A percentile compares a stretch with the other conserved stretches of the same genome.
Evolutionary conservation across 1,139 yeast genomes (phyloP).

Genomic region (Lodderomyces margitis): DNA sequence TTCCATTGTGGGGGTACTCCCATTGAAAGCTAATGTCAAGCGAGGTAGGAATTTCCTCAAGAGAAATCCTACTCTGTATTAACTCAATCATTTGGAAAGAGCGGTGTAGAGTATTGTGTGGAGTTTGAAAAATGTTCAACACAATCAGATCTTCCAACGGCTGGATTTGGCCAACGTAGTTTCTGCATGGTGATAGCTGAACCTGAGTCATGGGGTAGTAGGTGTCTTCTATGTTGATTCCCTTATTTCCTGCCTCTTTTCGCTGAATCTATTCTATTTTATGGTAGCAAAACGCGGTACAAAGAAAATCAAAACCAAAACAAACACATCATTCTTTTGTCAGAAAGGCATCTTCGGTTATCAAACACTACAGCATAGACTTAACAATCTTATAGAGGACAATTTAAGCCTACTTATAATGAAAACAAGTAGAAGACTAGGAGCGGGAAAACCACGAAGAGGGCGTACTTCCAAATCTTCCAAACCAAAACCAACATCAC

Average conservation of each 20-base stretch:
- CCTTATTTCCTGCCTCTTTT: no score
- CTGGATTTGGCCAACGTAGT: conserved; percentile 14
- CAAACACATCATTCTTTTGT: no score
- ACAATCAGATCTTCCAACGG: background rate
- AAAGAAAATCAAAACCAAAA: conserved; percentile 6
- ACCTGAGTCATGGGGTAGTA: background rate
- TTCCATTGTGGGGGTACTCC: conserved; percentile 23
- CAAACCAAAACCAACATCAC: background rate
- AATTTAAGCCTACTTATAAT: background rate
- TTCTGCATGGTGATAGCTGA: conserved; percentile 18
- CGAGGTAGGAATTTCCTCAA: background rate
- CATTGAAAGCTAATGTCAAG: conserved; percentile 18
- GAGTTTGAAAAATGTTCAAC: background rate
- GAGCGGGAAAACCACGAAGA: conserved; percentile 2
- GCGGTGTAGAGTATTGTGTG: background rate
- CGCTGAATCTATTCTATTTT: background rate
- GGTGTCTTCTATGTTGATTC: no score
- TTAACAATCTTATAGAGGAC: no score
- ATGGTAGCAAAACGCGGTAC: conserved; percentile 3
- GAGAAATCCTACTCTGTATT: background rate
- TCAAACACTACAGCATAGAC: no score
- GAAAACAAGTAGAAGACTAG: conserved; percentile 1
- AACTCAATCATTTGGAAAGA: background rate
- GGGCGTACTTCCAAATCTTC: background rate
- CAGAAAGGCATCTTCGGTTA: no score